phyloP scores from a whole-genome alignment of 2,329 filamentous ascomycete species.

The Penicillium decumbens region DNA sequence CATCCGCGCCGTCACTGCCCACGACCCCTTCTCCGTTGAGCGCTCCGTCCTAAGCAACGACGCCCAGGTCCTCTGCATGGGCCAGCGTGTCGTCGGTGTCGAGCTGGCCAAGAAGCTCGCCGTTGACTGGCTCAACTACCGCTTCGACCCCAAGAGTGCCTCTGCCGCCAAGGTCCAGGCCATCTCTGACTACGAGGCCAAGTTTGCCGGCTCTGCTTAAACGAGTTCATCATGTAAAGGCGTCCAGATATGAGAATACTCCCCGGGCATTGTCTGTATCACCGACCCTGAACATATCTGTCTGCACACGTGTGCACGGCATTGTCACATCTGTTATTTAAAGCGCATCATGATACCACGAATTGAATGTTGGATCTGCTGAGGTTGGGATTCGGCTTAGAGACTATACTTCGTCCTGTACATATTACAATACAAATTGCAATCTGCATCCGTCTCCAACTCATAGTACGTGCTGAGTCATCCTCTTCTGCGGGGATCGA shows the following conservation, averaged over 20 bases:
- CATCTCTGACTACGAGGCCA: slow-evolving; percentile 42
- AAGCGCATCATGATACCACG: slow-evolving; percentile 32
- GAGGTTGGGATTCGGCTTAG: slow-evolving; percentile 16
- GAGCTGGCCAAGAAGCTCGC: slow-evolving; percentile 74
- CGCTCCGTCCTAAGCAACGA: slow-evolving; percentile 76
- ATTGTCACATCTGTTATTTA: slow-evolving; percentile 4
- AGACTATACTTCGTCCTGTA: slow-evolving; percentile 12
- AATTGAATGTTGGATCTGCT: slow-evolving; percentile 18
- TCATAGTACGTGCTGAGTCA: slow-evolving; percentile 22
- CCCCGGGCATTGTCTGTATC: not conserved
- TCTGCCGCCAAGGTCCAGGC: slow-evolving; percentile 58
- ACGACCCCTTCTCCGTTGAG: slow-evolving; percentile 81
- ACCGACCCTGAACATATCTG: not conserved
- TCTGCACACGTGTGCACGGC: not conserved
- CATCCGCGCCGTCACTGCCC: slow-evolving; percentile 80
- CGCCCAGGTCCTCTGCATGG: slow-evolving; percentile 81
- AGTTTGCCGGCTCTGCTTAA: slow-evolving; percentile 27
- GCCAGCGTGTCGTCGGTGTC: slow-evolving; percentile 74
- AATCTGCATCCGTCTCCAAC: not conserved
- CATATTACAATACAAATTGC: slow-evolving; percentile 14
- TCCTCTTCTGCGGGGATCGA: slow-evolving; percentile 34
- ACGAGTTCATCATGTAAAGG: not conserved
- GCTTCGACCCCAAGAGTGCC: slow-evolving; percentile 65
- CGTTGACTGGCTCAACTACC: slow-evolving; percentile 78
- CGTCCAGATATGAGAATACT: not conserved